These are phyloP conservation scores for Laburnicola sp. DNA, from an alignment of 2,329 filamentous ascomycete species.

Conservation along the genomic window DNA sequence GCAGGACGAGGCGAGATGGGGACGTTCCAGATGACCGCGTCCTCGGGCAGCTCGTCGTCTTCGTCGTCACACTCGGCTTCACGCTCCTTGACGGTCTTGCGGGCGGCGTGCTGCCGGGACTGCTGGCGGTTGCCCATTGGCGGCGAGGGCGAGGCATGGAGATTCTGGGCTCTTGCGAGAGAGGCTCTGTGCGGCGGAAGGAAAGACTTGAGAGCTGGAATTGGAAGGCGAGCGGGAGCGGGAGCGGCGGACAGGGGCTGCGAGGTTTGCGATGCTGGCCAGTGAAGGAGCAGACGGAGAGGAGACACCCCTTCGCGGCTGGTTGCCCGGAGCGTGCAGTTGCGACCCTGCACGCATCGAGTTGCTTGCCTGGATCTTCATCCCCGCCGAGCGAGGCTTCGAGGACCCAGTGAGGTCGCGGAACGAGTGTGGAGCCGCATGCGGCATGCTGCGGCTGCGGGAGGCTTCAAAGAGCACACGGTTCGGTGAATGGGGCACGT, in stretches of 20 bases:
- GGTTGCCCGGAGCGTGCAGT: slow-evolving; percentile 45
- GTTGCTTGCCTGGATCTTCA: slow-evolving; percentile 46
- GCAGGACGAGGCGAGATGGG: slow-evolving; percentile 68
- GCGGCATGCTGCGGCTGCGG: slow-evolving; percentile 19
- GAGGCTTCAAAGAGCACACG: slow-evolving; percentile 38
- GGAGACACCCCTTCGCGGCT: slow-evolving; percentile 47
- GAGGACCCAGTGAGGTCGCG: slow-evolving; percentile 44
- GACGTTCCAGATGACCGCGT: slow-evolving; percentile 78
- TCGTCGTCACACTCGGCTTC: slow-evolving; percentile 80
- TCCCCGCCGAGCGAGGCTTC: slow-evolving; percentile 46
- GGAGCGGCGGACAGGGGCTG: slow-evolving; percentile 38
- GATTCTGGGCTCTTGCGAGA: slow-evolving; percentile 37
- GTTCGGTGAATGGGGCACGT: slow-evolving; percentile 38
- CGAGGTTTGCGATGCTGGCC: slow-evolving; percentile 31
- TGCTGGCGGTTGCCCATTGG: slow-evolving; percentile 47
- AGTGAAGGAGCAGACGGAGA: slow-evolving; percentile 44
- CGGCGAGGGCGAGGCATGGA: slow-evolving; percentile 36
- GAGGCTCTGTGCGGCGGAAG: slow-evolving; percentile 34
- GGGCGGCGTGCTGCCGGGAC: slow-evolving; percentile 66
- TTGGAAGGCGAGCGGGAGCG: slow-evolving; percentile 45
- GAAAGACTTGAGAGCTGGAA: slow-evolving; percentile 26
- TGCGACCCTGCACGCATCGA: slow-evolving; percentile 40
- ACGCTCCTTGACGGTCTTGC: slow-evolving; percentile 70
- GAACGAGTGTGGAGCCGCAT: slow-evolving; percentile 32
- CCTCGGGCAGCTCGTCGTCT: slow-evolving; percentile 75